Conservation (phyloP, 108 stramenopile species). For the Nitzschia inconspicua region DNA sequence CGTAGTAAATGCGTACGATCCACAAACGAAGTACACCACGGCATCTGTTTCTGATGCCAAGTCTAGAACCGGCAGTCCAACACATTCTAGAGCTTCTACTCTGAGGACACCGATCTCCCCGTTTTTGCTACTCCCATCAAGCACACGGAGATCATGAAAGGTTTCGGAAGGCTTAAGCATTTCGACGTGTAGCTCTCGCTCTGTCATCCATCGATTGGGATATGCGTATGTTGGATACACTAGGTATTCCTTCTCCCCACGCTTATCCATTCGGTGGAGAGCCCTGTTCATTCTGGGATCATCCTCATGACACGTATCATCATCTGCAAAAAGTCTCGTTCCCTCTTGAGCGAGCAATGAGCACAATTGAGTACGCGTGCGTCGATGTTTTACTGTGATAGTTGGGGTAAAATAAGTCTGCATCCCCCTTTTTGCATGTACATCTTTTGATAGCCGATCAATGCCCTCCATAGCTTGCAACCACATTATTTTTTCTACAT, state of each 20-base stretch:
- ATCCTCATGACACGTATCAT: not conserved
- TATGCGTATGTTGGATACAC: conserved; percentile 60
- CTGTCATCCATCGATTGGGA: conserved; percentile 59
- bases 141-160: conserved; percentile 33
- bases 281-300: not conserved
- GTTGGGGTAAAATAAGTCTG: conserved; percentile 4
- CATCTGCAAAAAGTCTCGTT: not conserved
- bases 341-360: conserved; percentile 11
- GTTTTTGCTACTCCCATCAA: conserved; percentile 47
- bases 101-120: conserved; percentile 51
- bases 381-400: conserved; percentile 8
- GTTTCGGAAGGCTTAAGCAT: conserved; percentile 29
- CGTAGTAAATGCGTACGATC: conserved; percentile 61
- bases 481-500: conserved; percentile 53
- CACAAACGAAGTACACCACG: conserved; percentile 53
- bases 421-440: conserved; percentile 11
- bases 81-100: conserved; percentile 56
- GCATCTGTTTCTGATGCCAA: conserved; percentile 40
- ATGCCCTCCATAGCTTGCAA: conserved; percentile 28
- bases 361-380: conserved; percentile 13
- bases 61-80: conserved; percentile 56
- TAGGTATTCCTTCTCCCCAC: conserved; percentile 31
- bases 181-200: conserved; percentile 47
- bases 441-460: conserved; percentile 16
- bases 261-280: not conserved